phyloP scores from a whole-genome alignment of 805 yeast species.

The Ogataea nitratoaversa region DNA sequence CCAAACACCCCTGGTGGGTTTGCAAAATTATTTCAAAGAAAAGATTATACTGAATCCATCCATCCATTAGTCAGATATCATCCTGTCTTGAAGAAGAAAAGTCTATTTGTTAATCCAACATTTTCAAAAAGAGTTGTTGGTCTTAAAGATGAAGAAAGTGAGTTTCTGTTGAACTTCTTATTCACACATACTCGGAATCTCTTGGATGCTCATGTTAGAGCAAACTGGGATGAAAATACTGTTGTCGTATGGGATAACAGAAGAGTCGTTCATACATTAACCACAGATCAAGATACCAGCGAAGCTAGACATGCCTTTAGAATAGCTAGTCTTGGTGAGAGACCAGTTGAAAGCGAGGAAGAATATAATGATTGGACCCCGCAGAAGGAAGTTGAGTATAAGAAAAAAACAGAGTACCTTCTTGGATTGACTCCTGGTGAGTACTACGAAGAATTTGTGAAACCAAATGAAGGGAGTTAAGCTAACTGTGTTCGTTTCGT shows the following conservation, averaged over 20 bases:
- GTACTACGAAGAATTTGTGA: not conserved
- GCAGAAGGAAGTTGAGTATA: slow-evolving; percentile 4
- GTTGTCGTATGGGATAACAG: slow-evolving; percentile 74
- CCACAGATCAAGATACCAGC: slow-evolving; percentile 59
- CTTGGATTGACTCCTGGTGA: slow-evolving; percentile 27
- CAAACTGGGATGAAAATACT: slow-evolving; percentile 58
- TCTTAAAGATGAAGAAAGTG: slow-evolving; percentile 62
- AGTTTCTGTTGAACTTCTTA: slow-evolving; percentile 49
- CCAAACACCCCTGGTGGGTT: slow-evolving; percentile 53
- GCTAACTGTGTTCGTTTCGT: too few relatives aligned
- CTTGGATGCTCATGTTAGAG: slow-evolving; percentile 58
- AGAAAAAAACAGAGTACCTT: not conserved
- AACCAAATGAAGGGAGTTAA: too few relatives aligned
- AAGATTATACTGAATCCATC: slow-evolving; percentile 50
- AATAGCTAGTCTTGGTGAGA: slow-evolving; percentile 63
- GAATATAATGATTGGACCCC: slow-evolving; percentile 15
- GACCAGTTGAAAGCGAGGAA: slow-evolving; percentile 36
- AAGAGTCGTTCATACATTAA: slow-evolving; percentile 58
- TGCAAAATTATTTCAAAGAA: slow-evolving; percentile 55
- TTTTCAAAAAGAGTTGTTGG: slow-evolving; percentile 61
- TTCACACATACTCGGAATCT: slow-evolving; percentile 41
- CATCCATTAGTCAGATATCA: slow-evolving; percentile 65
- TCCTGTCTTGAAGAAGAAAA: slow-evolving; percentile 59
- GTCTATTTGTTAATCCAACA: slow-evolving; percentile 47
- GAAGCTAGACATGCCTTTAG: slow-evolving; percentile 61